Conservation (phyloP, 75 land plant genomes). For the Pseudotsuga menziesii region DNA sequence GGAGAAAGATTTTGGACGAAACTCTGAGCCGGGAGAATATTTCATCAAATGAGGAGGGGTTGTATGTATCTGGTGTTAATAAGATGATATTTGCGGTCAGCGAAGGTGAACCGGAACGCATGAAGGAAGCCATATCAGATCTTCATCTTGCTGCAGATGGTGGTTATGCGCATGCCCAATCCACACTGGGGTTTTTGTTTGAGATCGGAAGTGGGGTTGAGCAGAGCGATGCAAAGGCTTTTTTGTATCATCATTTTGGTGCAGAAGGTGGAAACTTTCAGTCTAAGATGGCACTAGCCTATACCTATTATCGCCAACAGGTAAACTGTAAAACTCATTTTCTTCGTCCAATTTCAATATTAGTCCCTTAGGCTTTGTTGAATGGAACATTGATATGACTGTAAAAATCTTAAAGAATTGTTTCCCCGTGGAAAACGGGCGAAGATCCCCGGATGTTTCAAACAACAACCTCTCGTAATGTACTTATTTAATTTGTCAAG, state of each 20-base stretch:
- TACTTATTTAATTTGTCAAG: neutral
- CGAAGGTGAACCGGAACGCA: slow-evolving; percentile 27
- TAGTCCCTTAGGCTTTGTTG: neutral
- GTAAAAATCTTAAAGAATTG: neutral
- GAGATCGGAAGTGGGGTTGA: slow-evolving; percentile 46
- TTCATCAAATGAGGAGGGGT: slow-evolving; percentile 7
- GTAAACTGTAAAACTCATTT: slow-evolving; percentile 16
- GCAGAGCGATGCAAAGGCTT: slow-evolving; percentile 59
- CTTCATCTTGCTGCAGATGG: slow-evolving; percentile 41
- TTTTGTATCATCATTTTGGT: slow-evolving; percentile 74
- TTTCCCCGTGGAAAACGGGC: neutral
- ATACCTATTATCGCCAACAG: slow-evolving; percentile 61
- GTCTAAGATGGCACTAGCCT: slow-evolving; percentile 89
- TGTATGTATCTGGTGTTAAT: slow-evolving; percentile 40
- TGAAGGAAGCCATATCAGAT: slow-evolving; percentile 27
- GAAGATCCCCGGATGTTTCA: neutral
- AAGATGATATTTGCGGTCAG: slow-evolving; percentile 38
- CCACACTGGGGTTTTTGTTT: slow-evolving; percentile 67
- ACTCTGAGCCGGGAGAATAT: neutral
- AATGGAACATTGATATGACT: neutral
- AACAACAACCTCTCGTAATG: neutral
- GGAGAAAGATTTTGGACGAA: slow-evolving; percentile 35
- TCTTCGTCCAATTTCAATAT: no score
- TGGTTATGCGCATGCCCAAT: slow-evolving; percentile 76
- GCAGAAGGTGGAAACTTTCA: slow-evolving; percentile 74